Evolutionary conservation across 2,329 filamentous ascomycete species (phyloP).

Genomic region (Emydomyces testavorans): DNA sequence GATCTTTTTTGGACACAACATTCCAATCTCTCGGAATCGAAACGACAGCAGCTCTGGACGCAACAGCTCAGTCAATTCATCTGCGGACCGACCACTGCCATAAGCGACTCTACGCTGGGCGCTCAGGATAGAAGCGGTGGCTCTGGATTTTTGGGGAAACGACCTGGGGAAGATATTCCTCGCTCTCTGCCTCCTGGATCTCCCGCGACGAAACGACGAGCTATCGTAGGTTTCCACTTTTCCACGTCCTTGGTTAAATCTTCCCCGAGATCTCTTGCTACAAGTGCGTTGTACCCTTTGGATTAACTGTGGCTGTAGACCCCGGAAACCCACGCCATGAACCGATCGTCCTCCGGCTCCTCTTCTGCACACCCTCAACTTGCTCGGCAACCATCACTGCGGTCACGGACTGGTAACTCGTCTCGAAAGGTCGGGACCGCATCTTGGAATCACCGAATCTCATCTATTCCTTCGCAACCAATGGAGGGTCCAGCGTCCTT

Average conservation of each 20-base stretch:
- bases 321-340: slow-evolving; percentile 8
- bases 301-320: slow-evolving; percentile 16
- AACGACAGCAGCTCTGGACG: slow-evolving; percentile 34
- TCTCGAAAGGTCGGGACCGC: slow-evolving; percentile 4
- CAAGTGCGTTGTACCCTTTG: slow-evolving; percentile 17
- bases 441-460: not conserved
- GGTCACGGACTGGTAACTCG: slow-evolving; percentile 5
- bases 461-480: not conserved
- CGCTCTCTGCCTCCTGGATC: slow-evolving; percentile 31
- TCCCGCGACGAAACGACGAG: slow-evolving; percentile 35
- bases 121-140: slow-evolving; percentile 15
- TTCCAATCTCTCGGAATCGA: slow-evolving; percentile 32
- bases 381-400: not conserved
- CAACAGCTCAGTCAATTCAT: slow-evolving; percentile 32
- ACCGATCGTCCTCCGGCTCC: slow-evolving; percentile 6
- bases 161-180: slow-evolving; percentile 33
- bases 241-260: slow-evolving; percentile 24
- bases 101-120: slow-evolving; percentile 12
- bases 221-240: slow-evolving; percentile 36
- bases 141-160: slow-evolving; percentile 32
- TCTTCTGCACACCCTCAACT: slow-evolving; percentile 10
- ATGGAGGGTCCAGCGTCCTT: slow-evolving; percentile 4
- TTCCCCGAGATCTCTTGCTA: slow-evolving; percentile 18
- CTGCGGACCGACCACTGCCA: slow-evolving; percentile 19
- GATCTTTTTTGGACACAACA: slow-evolving; percentile 33